A percentile compares a stretch with the other conserved stretches of the same genome.
These are phyloP conservation scores for Verticillium tricorpus DNA, from an alignment of 2,329 filamentous ascomycete species.

Conservation along the genomic window DNA sequence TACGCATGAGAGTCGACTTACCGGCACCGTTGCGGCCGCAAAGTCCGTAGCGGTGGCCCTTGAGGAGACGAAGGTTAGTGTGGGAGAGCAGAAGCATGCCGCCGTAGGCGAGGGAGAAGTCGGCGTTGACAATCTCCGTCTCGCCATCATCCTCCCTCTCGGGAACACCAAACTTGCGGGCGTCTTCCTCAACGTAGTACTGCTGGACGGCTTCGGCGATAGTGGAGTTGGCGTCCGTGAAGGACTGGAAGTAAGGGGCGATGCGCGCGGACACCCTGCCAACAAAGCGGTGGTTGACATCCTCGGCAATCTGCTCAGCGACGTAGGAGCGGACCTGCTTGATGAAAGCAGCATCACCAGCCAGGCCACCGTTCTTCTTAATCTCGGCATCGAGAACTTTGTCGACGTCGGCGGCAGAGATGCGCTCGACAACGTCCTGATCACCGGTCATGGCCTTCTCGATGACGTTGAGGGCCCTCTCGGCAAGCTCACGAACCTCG, in stretches of 20 bases:
- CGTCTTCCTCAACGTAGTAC: slow-evolving; percentile 77
- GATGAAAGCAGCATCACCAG: slow-evolving; percentile 60
- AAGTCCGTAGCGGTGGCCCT: slow-evolving; percentile 95
- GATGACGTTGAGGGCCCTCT: slow-evolving; percentile 79
- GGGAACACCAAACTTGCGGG: slow-evolving; percentile 80
- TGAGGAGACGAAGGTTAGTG: slow-evolving; percentile 89
- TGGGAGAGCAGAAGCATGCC: slow-evolving; percentile 96
- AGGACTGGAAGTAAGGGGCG: slow-evolving; percentile 67
- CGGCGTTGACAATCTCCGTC: slow-evolving; percentile 92
- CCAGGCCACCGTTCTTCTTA: slow-evolving; percentile 61
- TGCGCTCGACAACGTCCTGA: slow-evolving; percentile 61
- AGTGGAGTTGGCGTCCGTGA: slow-evolving; percentile 60
- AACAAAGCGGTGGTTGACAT: slow-evolving; percentile 78
- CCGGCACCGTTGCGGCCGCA: slow-evolving; percentile 96
- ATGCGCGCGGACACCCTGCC: slow-evolving; percentile 66
- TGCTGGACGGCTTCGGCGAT: slow-evolving; percentile 71
- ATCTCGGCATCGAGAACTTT: slow-evolving; percentile 72
- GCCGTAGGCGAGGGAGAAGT: slow-evolving; percentile 95
- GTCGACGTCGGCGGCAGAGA: slow-evolving; percentile 67
- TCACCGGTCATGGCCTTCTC: slow-evolving; percentile 84
- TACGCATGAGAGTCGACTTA: slow-evolving; percentile 98
- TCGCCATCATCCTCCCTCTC: slow-evolving; percentile 88
- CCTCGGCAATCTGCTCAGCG: slow-evolving; percentile 78
- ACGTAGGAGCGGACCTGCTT: slow-evolving; percentile 69
- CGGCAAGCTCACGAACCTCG: slow-evolving; percentile 87